phyloP scores from a whole-genome alignment of 371 early-diverging fungal species.

The Mortierella sp. region DNA sequence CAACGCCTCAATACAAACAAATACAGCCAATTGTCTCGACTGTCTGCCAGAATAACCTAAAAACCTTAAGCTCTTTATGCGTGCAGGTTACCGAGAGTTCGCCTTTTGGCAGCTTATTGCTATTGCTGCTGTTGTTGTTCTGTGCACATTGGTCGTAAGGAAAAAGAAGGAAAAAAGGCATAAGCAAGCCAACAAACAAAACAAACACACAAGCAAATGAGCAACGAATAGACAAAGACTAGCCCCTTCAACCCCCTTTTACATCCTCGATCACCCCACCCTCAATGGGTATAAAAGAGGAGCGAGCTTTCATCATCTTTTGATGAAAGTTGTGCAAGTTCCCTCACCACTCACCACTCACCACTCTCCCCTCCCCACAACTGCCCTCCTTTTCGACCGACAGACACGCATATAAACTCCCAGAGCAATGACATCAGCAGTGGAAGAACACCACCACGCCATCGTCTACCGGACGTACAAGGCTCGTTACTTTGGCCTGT shows the following conservation, averaged over 20 bases:
- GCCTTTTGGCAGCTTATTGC: not conserved
- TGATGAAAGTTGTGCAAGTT: not conserved
- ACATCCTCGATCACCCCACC: too few species aligned
- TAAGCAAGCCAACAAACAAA: too few species aligned
- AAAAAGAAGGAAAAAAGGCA: too few species aligned
- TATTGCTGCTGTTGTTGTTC: too few species aligned
- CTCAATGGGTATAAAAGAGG: not conserved
- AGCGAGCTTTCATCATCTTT: not conserved
- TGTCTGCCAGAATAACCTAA: not conserved
- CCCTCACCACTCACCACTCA: not conserved
- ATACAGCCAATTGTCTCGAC: not conserved
- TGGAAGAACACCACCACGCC: not conserved
- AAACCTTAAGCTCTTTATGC: not conserved
- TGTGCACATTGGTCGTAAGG: too few species aligned
- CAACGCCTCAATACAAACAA: not conserved
- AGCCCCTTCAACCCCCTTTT: too few species aligned
- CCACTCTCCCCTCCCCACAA: not conserved
- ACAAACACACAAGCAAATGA: too few species aligned
- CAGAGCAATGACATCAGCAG: not conserved
- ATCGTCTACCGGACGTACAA: constrained; percentile 42
- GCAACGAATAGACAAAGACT: too few species aligned
- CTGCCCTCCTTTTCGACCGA: not conserved
- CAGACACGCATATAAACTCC: not conserved
- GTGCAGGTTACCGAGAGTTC: not conserved
- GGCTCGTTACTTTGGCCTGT: constrained; percentile 50